These are phyloP conservation scores for Arxiozyma telluris DNA, from an alignment of 1,139 yeast species.

Conservation along the genomic window DNA sequence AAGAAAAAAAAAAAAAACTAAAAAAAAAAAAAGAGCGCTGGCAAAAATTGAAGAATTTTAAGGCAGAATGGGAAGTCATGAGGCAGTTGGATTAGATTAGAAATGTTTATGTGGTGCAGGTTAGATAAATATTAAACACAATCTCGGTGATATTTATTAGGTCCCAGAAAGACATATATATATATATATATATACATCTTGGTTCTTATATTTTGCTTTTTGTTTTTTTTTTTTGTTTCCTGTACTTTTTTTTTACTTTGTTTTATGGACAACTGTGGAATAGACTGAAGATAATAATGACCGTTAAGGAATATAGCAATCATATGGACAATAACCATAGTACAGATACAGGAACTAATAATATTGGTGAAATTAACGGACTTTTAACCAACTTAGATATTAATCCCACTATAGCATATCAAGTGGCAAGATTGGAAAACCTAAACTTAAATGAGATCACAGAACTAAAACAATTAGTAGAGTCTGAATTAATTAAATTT, in stretches of 20 bases:
- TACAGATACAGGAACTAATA: neutral
- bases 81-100: too few relatives aligned
- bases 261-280: neutral
- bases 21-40: too few relatives aligned
- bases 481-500: conserved; percentile 15
- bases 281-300: neutral
- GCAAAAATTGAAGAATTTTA: too few relatives aligned
- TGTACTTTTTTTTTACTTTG: too few relatives aligned
- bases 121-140: neutral
- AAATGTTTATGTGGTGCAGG: too few relatives aligned
- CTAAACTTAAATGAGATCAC: conserved; percentile 3
- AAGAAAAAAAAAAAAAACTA: too few relatives aligned
- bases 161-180: too few relatives aligned
- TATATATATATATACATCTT: too few relatives aligned
- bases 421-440: neutral
- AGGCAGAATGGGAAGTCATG: too few relatives aligned
- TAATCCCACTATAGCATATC: conserved; percentile 1
- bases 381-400: conserved; percentile 6
- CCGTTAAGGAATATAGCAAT: neutral
- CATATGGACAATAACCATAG: neutral
- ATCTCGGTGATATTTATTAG: neutral
- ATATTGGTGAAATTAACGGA: conserved; percentile 1
- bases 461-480: conserved; percentile 15
- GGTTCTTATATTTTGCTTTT: too few relatives aligned
- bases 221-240: too few relatives aligned